phyloP scores from a whole-genome alignment of 768 basidiomycete genomes.

The Tephrocybe rancida region DNA sequence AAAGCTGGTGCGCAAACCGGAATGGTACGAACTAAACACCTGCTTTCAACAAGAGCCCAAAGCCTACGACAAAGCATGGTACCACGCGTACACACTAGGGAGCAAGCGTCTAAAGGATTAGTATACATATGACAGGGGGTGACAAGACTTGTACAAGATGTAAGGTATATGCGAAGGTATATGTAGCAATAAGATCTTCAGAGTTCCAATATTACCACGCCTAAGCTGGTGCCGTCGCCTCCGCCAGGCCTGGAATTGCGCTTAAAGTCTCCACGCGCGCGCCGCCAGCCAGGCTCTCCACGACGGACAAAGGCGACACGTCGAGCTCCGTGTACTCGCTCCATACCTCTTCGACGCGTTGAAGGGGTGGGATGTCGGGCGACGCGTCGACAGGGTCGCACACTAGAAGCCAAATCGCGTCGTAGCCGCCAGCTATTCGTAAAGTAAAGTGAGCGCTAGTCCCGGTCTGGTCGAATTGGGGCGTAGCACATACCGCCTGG shows the following conservation, averaged over 20 bases:
- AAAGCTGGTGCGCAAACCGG: too few species aligned
- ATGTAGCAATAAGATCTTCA: background rate
- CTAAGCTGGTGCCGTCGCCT: constrained; percentile 21
- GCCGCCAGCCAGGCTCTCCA: constrained; percentile 71
- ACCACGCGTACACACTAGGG: too few species aligned
- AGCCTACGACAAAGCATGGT: too few species aligned
- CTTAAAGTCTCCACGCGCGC: constrained; percentile 63
- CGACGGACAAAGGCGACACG: constrained; percentile 73
- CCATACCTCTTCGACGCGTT: constrained; percentile 73
- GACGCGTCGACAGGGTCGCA: constrained; percentile 55
- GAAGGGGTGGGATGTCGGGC: constrained; percentile 51
- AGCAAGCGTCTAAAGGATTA: background rate
- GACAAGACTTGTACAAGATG: background rate
- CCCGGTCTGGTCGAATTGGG: background rate
- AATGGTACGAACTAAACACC: too few species aligned
- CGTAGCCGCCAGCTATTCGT: constrained; percentile 98
- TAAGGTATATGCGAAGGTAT: constrained; percentile 5
- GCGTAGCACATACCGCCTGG: constrained; percentile 76
- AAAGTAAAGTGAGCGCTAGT: background rate
- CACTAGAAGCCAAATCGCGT: constrained; percentile 93
- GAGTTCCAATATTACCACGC: background rate
- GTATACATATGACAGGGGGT: background rate
- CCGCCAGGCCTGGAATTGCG: constrained; percentile 54
- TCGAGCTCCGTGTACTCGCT: constrained; percentile 56
- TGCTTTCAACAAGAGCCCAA: too few species aligned